phyloP scores from a whole-genome alignment of 2,329 filamentous ascomycete genomes.

The Alternaria infectoria region DNA sequence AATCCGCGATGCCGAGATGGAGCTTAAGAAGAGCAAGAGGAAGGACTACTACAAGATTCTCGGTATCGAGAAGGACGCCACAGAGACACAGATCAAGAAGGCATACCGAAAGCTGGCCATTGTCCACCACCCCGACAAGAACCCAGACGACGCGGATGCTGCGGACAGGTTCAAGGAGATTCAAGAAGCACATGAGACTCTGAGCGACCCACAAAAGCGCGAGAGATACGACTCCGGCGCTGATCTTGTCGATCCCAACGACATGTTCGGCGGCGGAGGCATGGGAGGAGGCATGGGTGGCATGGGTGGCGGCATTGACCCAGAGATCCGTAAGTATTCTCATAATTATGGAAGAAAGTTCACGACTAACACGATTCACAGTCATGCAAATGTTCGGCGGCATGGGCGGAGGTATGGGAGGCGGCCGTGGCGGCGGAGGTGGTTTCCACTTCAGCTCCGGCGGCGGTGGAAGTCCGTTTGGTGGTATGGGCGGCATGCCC shows the following conservation, averaged over 20 bases:
- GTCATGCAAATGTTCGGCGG: conserved; percentile 53
- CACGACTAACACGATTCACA: conserved; percentile 16
- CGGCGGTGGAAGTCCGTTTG: conserved; percentile 49
- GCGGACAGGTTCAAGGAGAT: conserved; percentile 97
- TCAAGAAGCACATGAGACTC: conserved; percentile 92
- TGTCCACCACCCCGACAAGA: conserved; percentile 96
- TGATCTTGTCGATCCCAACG: conserved; percentile 84
- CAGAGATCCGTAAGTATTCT: conserved; percentile 40
- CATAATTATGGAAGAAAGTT: background rate
- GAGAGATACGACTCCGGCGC: conserved; percentile 91
- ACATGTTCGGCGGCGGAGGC: conserved; percentile 74
- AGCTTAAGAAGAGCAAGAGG: conserved; percentile 95
- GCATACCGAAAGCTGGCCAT: conserved; percentile 96
- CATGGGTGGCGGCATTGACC: conserved; percentile 62
- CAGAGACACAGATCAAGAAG: conserved; percentile 88
- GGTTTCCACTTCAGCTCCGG: conserved; percentile 51
- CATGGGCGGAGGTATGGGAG: conserved; percentile 57
- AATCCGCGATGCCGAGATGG: conserved; percentile 86
- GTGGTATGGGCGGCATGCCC: conserved; percentile 45
- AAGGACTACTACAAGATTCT: conserved; percentile 99
- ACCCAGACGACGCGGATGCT: conserved; percentile 81
- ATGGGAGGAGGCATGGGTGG: conserved; percentile 36
- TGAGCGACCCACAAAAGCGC: conserved; percentile 94
- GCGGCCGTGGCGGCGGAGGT: conserved; percentile 55
- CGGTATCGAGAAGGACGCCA: conserved; percentile 82